Conservation (phyloP, 2,329 filamentous ascomycete species). For the Cladosporium sp. region DNA sequence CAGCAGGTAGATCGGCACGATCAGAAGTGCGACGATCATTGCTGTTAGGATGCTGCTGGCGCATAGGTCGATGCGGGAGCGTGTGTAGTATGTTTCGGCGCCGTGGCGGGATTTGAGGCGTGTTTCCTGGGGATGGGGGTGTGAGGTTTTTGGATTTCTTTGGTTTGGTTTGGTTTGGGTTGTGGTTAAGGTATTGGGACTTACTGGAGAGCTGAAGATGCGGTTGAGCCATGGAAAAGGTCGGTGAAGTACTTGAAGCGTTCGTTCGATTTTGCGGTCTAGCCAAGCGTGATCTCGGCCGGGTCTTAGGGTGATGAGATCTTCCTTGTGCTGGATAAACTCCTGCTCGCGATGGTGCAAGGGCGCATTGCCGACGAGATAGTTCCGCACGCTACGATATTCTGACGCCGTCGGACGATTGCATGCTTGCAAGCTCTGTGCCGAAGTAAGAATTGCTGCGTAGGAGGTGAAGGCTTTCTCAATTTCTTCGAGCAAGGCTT, state of each 20-base stretch:
- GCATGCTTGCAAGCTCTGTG: not conserved
- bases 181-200: not conserved
- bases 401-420: not conserved
- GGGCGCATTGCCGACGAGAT: conserved; percentile 21
- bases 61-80: conserved; percentile 20
- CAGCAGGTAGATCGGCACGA: conserved; percentile 26
- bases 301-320: conserved; percentile 36
- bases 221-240: conserved; percentile 5
- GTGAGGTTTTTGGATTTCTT: not conserved
- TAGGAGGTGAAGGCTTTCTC: conserved; percentile 15
- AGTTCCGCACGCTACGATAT: not conserved
- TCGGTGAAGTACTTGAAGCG: conserved; percentile 15
- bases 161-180: not conserved
- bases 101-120: conserved; percentile 5
- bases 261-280: conserved; percentile 31
- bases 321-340: conserved; percentile 37
- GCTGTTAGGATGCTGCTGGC: conserved; percentile 24
- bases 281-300: conserved; percentile 39
- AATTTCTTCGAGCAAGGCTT: conserved; percentile 7
- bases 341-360: conserved; percentile 22
- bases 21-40: conserved; percentile 24
- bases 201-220: conserved; percentile 5
- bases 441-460: not conserved
- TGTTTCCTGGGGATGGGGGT: conserved; percentile 2
- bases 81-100: conserved; percentile 22